These are phyloP conservation scores for Silene conica DNA, from an alignment of 148 eudicot species.

Conservation along the genomic window DNA sequence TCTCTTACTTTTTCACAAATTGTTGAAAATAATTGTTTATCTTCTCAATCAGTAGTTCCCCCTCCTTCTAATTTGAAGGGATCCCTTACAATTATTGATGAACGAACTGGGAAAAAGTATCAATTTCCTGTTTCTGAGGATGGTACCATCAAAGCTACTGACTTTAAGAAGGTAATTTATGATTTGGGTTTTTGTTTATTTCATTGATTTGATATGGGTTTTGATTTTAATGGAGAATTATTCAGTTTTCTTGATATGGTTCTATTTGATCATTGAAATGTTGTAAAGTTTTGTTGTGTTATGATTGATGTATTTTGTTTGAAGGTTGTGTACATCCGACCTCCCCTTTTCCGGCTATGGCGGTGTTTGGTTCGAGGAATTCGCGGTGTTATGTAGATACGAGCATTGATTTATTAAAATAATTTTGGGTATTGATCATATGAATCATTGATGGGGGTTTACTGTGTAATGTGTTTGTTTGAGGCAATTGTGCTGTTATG, in stretches of 20 bases:
- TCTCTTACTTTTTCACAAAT: slow-evolving; percentile 24
- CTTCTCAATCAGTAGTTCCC: slow-evolving; percentile 38
- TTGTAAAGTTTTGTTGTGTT: background rate
- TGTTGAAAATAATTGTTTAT: slow-evolving; percentile 44
- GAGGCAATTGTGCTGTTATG: background rate
- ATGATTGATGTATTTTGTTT: no score
- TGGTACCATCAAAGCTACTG: slow-evolving; percentile 78
- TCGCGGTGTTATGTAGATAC: background rate
- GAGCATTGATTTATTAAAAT: no score
- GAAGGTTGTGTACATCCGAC: no score
- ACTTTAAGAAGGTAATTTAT: slow-evolving; percentile 69
- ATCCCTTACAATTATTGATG: slow-evolving; percentile 58
- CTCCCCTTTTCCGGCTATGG: no score
- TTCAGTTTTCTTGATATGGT: background rate
- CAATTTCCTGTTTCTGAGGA: slow-evolving; percentile 71
- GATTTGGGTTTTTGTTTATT: slow-evolving; percentile 10
- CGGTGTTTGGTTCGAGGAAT: background rate
- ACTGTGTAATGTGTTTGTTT: background rate
- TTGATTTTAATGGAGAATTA: background rate
- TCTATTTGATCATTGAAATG: background rate
- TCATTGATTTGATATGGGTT: background rate
- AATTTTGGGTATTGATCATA: slow-evolving; percentile 10
- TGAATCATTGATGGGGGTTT: background rate
- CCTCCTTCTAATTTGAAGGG: slow-evolving; percentile 80
- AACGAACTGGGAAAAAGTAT: slow-evolving; percentile 74